These are phyloP conservation scores for Fusarium incarnatum DNA, from an alignment of 2,329 filamentous ascomycete species.

Conservation along the genomic window DNA sequence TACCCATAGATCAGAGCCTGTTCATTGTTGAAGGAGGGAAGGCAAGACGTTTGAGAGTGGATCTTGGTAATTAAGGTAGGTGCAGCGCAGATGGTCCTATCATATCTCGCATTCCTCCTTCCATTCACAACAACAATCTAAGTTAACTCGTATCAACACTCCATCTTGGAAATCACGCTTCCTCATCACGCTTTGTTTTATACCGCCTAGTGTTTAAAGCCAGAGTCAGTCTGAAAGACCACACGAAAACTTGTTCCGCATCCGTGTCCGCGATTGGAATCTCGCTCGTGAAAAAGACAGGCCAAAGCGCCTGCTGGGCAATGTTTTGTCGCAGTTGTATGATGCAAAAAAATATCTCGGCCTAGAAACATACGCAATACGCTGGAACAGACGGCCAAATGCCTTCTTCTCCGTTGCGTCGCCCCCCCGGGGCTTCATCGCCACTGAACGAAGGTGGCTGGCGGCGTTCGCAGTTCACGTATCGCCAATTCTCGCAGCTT, in stretches of 20 bases:
- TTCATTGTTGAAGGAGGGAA: background rate
- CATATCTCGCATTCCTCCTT: slow-evolving; percentile 2
- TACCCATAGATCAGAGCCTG: background rate
- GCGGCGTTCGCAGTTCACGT: slow-evolving; percentile 80
- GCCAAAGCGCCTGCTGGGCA: slow-evolving; percentile 4
- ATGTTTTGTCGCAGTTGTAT: slow-evolving; percentile 11
- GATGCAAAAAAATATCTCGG: slow-evolving; percentile 7
- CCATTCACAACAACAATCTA: slow-evolving; percentile 15
- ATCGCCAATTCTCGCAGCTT: slow-evolving; percentile 83
- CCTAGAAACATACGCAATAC: background rate
- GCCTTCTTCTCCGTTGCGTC: slow-evolving; percentile 38
- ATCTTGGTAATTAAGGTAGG: background rate
- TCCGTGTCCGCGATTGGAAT: background rate
- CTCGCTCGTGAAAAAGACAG: slow-evolving; percentile 3
- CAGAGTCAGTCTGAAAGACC: background rate
- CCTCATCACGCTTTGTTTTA: background rate
- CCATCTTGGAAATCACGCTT: background rate
- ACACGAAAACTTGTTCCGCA: background rate
- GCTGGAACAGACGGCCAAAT: slow-evolving; percentile 21
- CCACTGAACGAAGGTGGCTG: slow-evolving; percentile 41
- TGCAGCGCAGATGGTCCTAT: slow-evolving; percentile 12
- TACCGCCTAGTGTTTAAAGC: background rate
- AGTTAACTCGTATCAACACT: slow-evolving; percentile 9
- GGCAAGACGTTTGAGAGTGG: slow-evolving; percentile 11
- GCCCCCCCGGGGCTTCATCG: slow-evolving; percentile 42